These are phyloP conservation scores for Naganishia vishniacii DNA, from an alignment of 768 basidiomycete genomes.

Conservation along the genomic window DNA sequence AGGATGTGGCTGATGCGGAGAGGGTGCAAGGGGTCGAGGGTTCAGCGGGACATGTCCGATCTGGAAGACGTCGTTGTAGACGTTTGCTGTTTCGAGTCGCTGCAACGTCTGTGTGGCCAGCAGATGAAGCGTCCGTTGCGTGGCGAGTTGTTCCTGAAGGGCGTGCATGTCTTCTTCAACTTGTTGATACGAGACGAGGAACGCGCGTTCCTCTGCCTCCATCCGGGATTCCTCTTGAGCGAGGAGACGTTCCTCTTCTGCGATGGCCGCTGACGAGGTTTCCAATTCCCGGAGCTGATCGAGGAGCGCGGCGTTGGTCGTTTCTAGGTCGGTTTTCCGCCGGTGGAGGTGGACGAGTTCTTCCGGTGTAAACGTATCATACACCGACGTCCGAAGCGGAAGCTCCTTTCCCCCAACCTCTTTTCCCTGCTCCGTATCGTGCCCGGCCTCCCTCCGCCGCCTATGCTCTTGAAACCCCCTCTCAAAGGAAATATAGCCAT, in stretches of 20 bases:
- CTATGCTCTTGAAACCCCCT: slow-evolving; percentile 55
- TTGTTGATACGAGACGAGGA: slow-evolving; percentile 18
- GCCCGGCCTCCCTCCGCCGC: slow-evolving; percentile 57
- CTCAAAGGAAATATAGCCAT: slow-evolving; percentile 89
- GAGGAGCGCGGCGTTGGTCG: neutral
- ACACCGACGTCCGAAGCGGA: slow-evolving; percentile 8
- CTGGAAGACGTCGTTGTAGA: slow-evolving; percentile 49
- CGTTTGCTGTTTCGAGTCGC: slow-evolving; percentile 47
- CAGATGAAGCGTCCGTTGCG: slow-evolving; percentile 38
- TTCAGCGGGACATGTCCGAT: slow-evolving; percentile 45
- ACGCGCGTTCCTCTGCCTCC: slow-evolving; percentile 37
- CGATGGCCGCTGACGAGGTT: slow-evolving; percentile 13
- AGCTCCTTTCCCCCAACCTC: slow-evolving; percentile 36
- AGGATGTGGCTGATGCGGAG: too few species aligned
- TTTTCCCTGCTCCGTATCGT: slow-evolving; percentile 22
- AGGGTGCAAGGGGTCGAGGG: too few species aligned
- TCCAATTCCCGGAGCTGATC: slow-evolving; percentile 29
- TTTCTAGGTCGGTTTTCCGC: neutral
- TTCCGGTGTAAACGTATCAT: slow-evolving; percentile 1
- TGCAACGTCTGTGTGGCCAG: slow-evolving; percentile 40
- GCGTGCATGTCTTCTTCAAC: slow-evolving; percentile 58
- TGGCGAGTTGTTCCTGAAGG: slow-evolving; percentile 31
- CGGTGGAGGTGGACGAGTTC: slow-evolving; percentile 1
- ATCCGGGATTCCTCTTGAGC: slow-evolving; percentile 1
- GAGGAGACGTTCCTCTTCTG: slow-evolving; percentile 1